Evolutionary conservation across 345 rosid genomes (phyloP), one percentile per base, ranked within the genome.

Genomic region (Linum usitatissimum): DNA sequence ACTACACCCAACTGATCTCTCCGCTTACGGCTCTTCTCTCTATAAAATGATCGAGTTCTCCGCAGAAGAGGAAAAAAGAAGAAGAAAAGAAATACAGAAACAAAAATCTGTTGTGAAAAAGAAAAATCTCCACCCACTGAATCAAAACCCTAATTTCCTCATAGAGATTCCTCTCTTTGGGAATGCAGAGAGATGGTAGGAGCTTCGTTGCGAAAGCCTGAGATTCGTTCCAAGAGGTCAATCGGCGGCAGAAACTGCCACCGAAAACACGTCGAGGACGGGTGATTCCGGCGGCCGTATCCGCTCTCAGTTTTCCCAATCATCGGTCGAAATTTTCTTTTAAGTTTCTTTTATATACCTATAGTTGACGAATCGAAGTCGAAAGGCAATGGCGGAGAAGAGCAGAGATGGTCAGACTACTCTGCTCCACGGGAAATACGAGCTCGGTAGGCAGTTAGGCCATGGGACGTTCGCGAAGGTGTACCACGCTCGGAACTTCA

Each of bases 241-340:
- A 67, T 78, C 65, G 92, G 87, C 86, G 91, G 87, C 86, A 64
- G 98, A 57, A 91, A 78, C 60, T 82, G 95, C 75, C 95, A 92
- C 84, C 86, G 95, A 65, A 87, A 92, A 74, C 91, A 89, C 86
- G 93, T 92, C 55, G 98, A 86, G 62, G 96, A 88, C 91, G 96
- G 96, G 87, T 89, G 95, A 89, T 79, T 76, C 56, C 30, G 14
- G 21, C 23, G 30, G 30, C 57, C 21, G 23, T 8, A 9, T 56
- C 0, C 19, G 4, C 42, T 30, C 42, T 39, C 65, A 31, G 9
- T n/a, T 61, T 63, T 58, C 59, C 23, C 18, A n/a, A 54, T 12
- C 5, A 34, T 4, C 38, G 8, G 38, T 34, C 38, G 38, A 7
- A 34, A 34, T 34, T 34, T 45, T 51, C 19, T 65, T 17, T 17